phyloP scores from a whole-genome alignment of 2,329 filamentous ascomycete genomes.

The Fusarium setosum region DNA sequence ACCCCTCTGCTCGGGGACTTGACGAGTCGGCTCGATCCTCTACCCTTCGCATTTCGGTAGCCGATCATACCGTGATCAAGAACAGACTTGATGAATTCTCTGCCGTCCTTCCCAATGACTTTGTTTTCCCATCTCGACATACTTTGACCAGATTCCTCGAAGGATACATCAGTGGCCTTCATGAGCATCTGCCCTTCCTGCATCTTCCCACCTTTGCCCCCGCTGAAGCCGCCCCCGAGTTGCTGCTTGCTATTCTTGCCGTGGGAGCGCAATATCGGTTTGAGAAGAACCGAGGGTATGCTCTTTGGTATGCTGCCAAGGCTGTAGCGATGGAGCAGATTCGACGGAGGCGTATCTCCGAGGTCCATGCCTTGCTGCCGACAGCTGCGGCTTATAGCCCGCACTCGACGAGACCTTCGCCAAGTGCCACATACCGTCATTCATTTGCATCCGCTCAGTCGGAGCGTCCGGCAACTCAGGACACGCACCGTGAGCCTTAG shows the following conservation, averaged over 20 bases:
- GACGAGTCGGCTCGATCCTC: slow-evolving; percentile 49
- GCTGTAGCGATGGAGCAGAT: slow-evolving; percentile 70
- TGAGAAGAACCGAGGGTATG: slow-evolving; percentile 68
- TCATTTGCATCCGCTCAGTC: slow-evolving; percentile 69
- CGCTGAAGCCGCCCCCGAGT: slow-evolving; percentile 73
- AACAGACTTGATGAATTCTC: slow-evolving; percentile 72
- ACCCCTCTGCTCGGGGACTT: slow-evolving; percentile 36
- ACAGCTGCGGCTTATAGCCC: slow-evolving; percentile 69
- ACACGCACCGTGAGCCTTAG: slow-evolving; percentile 70
- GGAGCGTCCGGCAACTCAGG: slow-evolving; percentile 66
- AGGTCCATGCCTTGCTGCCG: slow-evolving; percentile 66
- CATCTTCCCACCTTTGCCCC: slow-evolving; percentile 75
- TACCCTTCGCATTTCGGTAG: slow-evolving; percentile 62
- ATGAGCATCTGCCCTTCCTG: slow-evolving; percentile 68
- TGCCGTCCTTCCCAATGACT: slow-evolving; percentile 68
- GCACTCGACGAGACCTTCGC: slow-evolving; percentile 69
- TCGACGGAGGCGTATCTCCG: slow-evolving; percentile 65
- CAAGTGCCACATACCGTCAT: slow-evolving; percentile 66
- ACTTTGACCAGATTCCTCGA: slow-evolving; percentile 76
- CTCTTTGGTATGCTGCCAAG: slow-evolving; percentile 71
- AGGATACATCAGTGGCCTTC: slow-evolving; percentile 76
- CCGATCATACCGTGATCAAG: slow-evolving; percentile 67
- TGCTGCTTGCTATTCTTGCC: slow-evolving; percentile 74
- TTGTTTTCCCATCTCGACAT: slow-evolving; percentile 75
- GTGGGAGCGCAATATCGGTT: slow-evolving; percentile 76